Evolutionary conservation across 1,284 basidiomycete species (phyloP), one percentile per base, ranked within the genome.

Genomic region (Moesziomyces aphidis): DNA sequence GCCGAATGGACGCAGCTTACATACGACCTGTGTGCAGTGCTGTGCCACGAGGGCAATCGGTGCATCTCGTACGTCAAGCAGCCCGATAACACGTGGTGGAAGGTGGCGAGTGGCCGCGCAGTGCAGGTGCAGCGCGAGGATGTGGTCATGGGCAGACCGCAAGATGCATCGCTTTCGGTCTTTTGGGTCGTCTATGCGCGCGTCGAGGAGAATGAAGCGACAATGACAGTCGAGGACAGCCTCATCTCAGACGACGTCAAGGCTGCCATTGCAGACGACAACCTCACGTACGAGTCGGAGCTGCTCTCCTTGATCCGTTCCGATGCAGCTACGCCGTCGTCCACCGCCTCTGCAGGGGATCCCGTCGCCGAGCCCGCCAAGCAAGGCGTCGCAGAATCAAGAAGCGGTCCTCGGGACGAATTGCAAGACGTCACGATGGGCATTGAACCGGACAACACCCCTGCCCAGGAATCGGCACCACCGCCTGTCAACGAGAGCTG

Each of bases 221-320:
- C 17, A 7, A 42, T 21, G 21, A 23, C 7, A 22, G 36, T 5
- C 11, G 24, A 15, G 19, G 73, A 65, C 17, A 39, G 11, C 28
- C 53, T 67, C 44, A 54, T 71, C 8, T 31, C 55, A 2, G 73
- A 76, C 24, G 17, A 36, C 24, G 44, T 60, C 34, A 59, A 57
- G 45, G 57, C 53, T 3, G 73, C 55, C 15, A 51, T 76, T n/a
- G 55, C 49, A 13, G 68, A 76, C 22, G 73, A 76, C 58, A 76
- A 76, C 43, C 36, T 76, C 51, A 76, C 68, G 23, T 57, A 72
- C 44, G 65, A 76, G 50, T 72, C 68, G 2, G 73, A 76, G 57
- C 47, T 72, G 64, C 55, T 76, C 4, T 76, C 68, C 24, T 44
- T 76, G 54, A 70, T 70, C 43, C 34, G 54, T 15, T 75, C 73